Evolutionary conservation across 1,284 basidiomycete genomes (phyloP), one percentile per base, ranked within the genome.

Genomic region (Marasmius fiardii): DNA sequence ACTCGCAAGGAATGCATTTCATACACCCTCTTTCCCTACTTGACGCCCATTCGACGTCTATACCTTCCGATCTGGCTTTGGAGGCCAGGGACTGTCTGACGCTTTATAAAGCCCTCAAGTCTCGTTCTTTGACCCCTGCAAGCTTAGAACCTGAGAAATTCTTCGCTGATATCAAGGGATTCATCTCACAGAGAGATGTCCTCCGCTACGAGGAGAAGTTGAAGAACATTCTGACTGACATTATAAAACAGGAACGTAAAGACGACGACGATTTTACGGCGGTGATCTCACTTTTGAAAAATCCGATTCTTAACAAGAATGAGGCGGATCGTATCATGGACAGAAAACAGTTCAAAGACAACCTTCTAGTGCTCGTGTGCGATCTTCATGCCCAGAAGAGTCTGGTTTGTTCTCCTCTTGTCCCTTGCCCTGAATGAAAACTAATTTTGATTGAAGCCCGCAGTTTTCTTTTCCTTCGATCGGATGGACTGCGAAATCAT

Each of bases 381-480:
- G 86, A 86, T 61, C 72, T 87, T 14, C 74, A 85, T 58, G 67
- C 64, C 1, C 68, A 64, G 41, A 75, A 73, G 1, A 73, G 83
- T 55, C 68, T 87, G 41, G 85, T 86, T 60, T 62, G 83, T 64
- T 4, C 31, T 31, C 41, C 8, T 50, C 24, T 4, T 26, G 18
- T n/a, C 23, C 8, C 43, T 23, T 5, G 20, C 58, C 28, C 43
- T 58, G 33, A 45, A 53, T 61, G 33, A 39, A 31, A 45, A 16
- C 45, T 44, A 48, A 45, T 53, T 44, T 61, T 4, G n/a, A 11
- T 50, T 3, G n/a, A 54, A 86, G 81, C 85, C 86, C 2, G 86
- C 85, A 0, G 77, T 89, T 6, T 64, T 88, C 20, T 89, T 89
- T 71, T 78, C 74, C 56, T 86, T 89, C 61, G 82, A 86, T 60